Evolutionary conservation across 2,329 filamentous ascomycete genomes (phyloP), one percentile per base, ranked within the genome.

Genomic region (Conoideocrella luteorostrata): DNA sequence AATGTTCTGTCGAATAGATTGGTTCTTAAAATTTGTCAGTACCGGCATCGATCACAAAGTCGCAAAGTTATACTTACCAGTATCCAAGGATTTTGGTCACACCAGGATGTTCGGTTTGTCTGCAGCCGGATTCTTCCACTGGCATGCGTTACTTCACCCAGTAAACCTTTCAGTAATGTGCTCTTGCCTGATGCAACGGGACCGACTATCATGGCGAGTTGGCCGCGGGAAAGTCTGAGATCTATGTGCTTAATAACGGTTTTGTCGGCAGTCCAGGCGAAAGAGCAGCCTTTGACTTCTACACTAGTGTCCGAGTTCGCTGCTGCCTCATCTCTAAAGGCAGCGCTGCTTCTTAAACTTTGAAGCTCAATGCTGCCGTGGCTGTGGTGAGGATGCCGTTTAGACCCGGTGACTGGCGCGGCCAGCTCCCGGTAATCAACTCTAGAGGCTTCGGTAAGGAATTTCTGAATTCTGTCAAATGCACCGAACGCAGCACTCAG

Each of bases 101-200:
- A 64, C 52, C 55, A 65, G 1, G 58, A 55, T 9, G 60, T 40
- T 2, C 39, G 37, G 30, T 33, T 15, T 33, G 30, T 10, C 18
- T 17, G 13, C n/a, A 33, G 4, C 44, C 26, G 3, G 1, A 62
- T 39, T 1, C 18, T 39, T 0, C 62, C 63, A 1, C 41, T 43
- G 2, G 41, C 42, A 3, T 48, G 29, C 2, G 56, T 48, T 0
- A 59, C 48, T 36, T 65, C 63, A 11, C 63, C 62, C 0, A 68
- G 53, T 0, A 74, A 51, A 0, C 61, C 61, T 41, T 66, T 67
- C 47, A 68, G 62, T 1, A 73, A 48, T 0, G 70, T 67, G 0
- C 64, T 70, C 47, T 74, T 74, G 0, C 70, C 70, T 1, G 63
- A 66, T 1, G 64, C 71, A 4, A 72, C 56, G 1, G 69, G 67